Evolutionary conservation across 306 rosid species (phyloP), one percentile per base, ranked within the genome.

Genomic region (Bauhinia variegata): DNA sequence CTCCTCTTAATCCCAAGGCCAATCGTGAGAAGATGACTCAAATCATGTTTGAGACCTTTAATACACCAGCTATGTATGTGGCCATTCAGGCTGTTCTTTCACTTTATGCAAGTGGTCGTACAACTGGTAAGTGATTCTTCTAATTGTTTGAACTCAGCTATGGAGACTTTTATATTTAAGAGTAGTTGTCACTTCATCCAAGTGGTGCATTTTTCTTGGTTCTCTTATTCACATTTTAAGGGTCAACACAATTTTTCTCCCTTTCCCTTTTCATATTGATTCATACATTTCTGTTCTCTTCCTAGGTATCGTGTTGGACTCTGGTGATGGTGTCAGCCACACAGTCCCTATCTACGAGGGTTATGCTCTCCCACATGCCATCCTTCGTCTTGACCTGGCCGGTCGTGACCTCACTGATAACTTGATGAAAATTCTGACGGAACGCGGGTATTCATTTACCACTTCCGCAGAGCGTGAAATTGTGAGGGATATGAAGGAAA

Each of bases 321-420:
- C 98, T 65, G 98, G 98, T 81, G 98, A 93, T 78, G 98, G 98
- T 84, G 98, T 93, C 75, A 93, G 98, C 70, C 98, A 93, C 73
- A 93, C 98, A 12, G 98, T 93, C 54, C 98, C 98, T 41, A 93
- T 93, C 59, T 93, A 93, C 0, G 98, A 93, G 85, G 98, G 98
- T 37, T 93, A 89, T 78, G 98, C 98, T 38, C 97, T 93, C 33
- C 98, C 98, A 52, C 98, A 93, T 61, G 98, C 98, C 77, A 93
- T 93, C 85, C 98, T 93, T 76, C 97, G 98, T 79, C 98, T 93
- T 53, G 97, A 93, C 70, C 79, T 93, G 36, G 98, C 98, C 16
- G 98, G 98, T 17, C 98, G 98, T 31, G 98, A 93, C 67, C 98
- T 93, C 68, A 93, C 98, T 37, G 98, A 93, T 76, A 65, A 72